Evolutionary conservation across 2,329 filamentous ascomycete genomes (phyloP).

Genomic region (Dendryphion nanum): DNA sequence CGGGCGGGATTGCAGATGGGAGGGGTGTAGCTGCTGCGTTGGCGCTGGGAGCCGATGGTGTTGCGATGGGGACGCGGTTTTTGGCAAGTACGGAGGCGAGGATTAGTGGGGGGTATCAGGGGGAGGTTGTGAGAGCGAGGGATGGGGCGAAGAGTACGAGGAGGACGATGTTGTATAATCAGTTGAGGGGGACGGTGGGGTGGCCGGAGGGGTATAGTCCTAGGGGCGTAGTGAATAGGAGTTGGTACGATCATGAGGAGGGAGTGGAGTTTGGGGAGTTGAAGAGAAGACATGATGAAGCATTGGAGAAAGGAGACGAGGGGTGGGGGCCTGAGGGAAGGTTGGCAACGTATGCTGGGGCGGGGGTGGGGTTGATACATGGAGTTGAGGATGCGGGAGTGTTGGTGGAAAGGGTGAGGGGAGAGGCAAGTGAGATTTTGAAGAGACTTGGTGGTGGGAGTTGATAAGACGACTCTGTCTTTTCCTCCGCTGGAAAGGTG

Average conservation of each 20-base stretch:
- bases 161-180: constrained; percentile 50
- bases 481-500: no score
- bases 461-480: no score
- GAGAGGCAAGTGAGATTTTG: not conserved
- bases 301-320: not conserved
- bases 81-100: constrained; percentile 51
- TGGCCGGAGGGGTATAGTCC: constrained; percentile 59
- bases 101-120: constrained; percentile 45
- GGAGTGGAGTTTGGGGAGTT: not conserved
- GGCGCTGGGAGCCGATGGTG: constrained; percentile 52
- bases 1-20: constrained; percentile 60
- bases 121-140: constrained; percentile 42
- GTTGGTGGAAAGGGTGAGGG: not conserved
- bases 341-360: not conserved
- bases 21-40: constrained; percentile 56
- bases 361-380: not conserved
- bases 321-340: constrained; percentile 1
- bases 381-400: not conserved
- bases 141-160: constrained; percentile 50
- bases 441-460: no score
- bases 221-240: constrained; percentile 54
- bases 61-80: constrained; percentile 63
- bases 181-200: constrained; percentile 52
- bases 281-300: not conserved
- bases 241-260: constrained; percentile 9